Evolutionary conservation across 345 rosid species (phyloP).

Genomic region (Heritiera littoralis): DNA sequence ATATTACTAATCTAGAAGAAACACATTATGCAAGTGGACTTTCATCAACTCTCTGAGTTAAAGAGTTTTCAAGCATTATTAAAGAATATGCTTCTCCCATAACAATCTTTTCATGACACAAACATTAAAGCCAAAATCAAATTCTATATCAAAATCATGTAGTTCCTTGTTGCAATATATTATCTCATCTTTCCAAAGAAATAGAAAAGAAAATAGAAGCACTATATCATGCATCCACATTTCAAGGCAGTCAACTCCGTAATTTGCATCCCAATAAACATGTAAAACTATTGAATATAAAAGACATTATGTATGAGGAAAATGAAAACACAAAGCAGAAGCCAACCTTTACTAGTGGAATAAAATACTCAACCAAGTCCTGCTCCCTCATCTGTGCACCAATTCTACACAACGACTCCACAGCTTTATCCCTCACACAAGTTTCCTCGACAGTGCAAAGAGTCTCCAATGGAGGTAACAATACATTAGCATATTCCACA

Average conservation of each 20-base stretch:
- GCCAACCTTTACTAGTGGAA: conserved; percentile 65
- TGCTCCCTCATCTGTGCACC: conserved; percentile 77
- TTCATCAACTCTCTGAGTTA: neutral
- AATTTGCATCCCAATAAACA: neutral
- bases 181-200: neutral
- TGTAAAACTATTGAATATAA: neutral
- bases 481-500: conserved; percentile 57
- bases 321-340: neutral
- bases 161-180: neutral
- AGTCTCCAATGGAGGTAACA: conserved; percentile 73
- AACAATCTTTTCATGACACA: neutral
- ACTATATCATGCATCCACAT: neutral
- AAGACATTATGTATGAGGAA: neutral
- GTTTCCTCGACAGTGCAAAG: conserved; percentile 73
- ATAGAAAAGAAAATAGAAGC: neutral
- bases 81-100: neutral
- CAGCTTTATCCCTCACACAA: conserved; percentile 73
- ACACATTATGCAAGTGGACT: neutral
- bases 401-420: conserved; percentile 65
- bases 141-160: neutral
- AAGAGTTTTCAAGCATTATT: conserved; percentile 2
- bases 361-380: conserved; percentile 64
- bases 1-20: neutral
- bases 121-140: neutral
- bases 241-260: conserved; percentile 2